phyloP scores from a whole-genome alignment of 2,329 filamentous ascomycete genomes.

The Myotisia sp. region DNA sequence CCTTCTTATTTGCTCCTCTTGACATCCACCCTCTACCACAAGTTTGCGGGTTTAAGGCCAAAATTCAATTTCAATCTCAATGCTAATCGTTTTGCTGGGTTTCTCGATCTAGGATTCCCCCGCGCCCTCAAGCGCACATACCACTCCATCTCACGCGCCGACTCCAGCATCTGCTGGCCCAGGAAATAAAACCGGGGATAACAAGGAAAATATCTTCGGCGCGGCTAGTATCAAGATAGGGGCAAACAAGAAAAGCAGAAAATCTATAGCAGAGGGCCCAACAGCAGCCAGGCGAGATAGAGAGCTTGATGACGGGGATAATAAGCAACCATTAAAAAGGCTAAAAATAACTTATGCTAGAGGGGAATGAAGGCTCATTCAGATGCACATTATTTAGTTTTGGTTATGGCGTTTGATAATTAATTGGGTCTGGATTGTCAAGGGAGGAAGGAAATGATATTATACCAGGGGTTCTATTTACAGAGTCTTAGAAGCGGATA shows the following conservation, averaged over 20 bases:
- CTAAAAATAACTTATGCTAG: slow-evolving; percentile 34
- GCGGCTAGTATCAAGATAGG: slow-evolving; percentile 22
- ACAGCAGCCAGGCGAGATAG: slow-evolving; percentile 12
- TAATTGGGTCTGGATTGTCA: too few relatives aligned
- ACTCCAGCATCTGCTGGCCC: slow-evolving; percentile 30
- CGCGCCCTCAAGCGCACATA: slow-evolving; percentile 31
- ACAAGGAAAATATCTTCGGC: slow-evolving; percentile 13
- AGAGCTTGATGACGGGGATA: slow-evolving; percentile 21
- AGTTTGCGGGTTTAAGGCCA: too few relatives aligned
- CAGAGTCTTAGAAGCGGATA: too few relatives aligned
- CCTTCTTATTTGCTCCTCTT: neutral
- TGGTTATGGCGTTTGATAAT: too few relatives aligned
- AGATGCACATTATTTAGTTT: too few relatives aligned
- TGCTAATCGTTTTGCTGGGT: neutral
- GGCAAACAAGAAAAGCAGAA: slow-evolving; percentile 32
- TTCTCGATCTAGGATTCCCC: slow-evolving; percentile 26
- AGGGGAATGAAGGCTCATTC: slow-evolving; percentile 18
- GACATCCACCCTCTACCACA: neutral
- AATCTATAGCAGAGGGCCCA: slow-evolving; percentile 14
- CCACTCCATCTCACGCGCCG: slow-evolving; percentile 33
- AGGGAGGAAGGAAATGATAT: too few relatives aligned
- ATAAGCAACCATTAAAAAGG: slow-evolving; percentile 29
- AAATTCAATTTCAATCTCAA: neutral
- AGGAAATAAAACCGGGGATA: slow-evolving; percentile 8
- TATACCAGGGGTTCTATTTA: too few relatives aligned